Percentiles rank a stretch among this genome's conserved stretches.
phyloP scores from a whole-genome alignment of 1,139 yeast species.

The Pneumocystis jirovecii region DNA sequence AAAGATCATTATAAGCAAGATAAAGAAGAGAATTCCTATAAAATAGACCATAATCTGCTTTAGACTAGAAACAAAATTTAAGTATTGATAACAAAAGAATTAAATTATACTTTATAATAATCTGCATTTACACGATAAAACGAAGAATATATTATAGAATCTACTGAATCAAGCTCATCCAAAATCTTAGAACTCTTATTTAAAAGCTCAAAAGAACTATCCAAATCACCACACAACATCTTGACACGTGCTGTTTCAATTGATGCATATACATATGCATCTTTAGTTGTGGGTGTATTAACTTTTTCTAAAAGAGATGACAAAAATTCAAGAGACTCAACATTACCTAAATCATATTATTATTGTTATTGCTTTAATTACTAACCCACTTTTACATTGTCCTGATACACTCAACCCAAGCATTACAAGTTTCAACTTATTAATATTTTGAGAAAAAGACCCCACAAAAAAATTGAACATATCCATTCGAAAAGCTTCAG shows the following conservation, averaged over 20 bases:
- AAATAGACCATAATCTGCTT: conserved; percentile 64
- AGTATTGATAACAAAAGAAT: background rate
- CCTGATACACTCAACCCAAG: conserved; percentile 50
- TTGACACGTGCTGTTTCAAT: conserved; percentile 67
- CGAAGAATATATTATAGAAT: conserved; percentile 63
- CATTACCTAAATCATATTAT: conserved; percentile 18
- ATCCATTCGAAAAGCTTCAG: conserved; percentile 43
- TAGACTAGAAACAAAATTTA: conserved; percentile 22
- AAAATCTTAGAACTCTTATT: conserved; percentile 46
- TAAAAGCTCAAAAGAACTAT: conserved; percentile 53
- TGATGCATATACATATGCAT: conserved; percentile 48
- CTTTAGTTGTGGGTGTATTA: conserved; percentile 29
- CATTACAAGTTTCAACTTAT: conserved; percentile 63
- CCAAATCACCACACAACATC: conserved; percentile 41
- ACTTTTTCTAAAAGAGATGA: conserved; percentile 37
- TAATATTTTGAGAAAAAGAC: conserved; percentile 54
- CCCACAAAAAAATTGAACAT: conserved; percentile 59
- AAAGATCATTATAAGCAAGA: conserved; percentile 41
- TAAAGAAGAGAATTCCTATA: conserved; percentile 54
- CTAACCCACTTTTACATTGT: conserved; percentile 26
- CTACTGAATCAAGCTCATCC: conserved; percentile 47
- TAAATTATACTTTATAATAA: conserved; percentile 35
- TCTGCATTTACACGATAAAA: conserved; percentile 71
- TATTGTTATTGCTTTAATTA: background rate
- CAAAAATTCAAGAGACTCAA: conserved; percentile 45